Evolutionary conservation across 108 stramenopile genomes (phyloP).

Genomic region (Seminavis robusta): DNA sequence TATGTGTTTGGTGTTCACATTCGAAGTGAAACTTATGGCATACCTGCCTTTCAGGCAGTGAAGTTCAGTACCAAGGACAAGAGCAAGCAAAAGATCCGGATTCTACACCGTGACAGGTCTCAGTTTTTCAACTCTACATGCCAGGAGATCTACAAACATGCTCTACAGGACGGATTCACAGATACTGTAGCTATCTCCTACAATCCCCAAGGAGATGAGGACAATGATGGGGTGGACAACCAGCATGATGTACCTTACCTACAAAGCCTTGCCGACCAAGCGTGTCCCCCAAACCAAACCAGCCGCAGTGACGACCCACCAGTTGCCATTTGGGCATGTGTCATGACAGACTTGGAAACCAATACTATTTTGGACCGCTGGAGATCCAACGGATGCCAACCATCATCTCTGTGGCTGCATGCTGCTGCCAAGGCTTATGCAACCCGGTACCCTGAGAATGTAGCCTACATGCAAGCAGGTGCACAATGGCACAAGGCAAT

Average conservation of each 20-base stretch:
- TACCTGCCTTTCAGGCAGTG: slow-evolving; percentile 25
- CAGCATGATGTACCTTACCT: slow-evolving; percentile 28
- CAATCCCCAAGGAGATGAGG: slow-evolving; percentile 31
- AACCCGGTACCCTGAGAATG: slow-evolving; percentile 8
- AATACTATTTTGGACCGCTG: slow-evolving; percentile 25
- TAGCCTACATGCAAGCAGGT: slow-evolving; percentile 41
- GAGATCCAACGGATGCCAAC: slow-evolving; percentile 32
- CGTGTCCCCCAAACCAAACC: not conserved
- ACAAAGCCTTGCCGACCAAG: not conserved
- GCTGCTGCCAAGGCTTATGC: slow-evolving; percentile 43
- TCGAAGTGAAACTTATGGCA: slow-evolving; percentile 35
- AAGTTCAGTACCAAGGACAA: slow-evolving; percentile 13
- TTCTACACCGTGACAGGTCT: slow-evolving; percentile 31
- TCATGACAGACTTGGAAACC: slow-evolving; percentile 25
- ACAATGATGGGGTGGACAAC: slow-evolving; percentile 25
- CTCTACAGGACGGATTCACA: slow-evolving; percentile 17
- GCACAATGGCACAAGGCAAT: slow-evolving; percentile 49
- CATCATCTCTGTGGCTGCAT: slow-evolving; percentile 32
- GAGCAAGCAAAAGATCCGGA: slow-evolving; percentile 18
- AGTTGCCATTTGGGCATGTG: slow-evolving; percentile 39
- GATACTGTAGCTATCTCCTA: slow-evolving; percentile 15
- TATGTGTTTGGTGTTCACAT: slow-evolving; percentile 63
- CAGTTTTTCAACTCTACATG: slow-evolving; percentile 51
- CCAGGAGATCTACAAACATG: slow-evolving; percentile 16
- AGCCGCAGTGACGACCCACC: not conserved